These are phyloP conservation scores for Sordariomycetes sp. DNA, from an alignment of 2,329 filamentous ascomycete species.

Conservation along the genomic window DNA sequence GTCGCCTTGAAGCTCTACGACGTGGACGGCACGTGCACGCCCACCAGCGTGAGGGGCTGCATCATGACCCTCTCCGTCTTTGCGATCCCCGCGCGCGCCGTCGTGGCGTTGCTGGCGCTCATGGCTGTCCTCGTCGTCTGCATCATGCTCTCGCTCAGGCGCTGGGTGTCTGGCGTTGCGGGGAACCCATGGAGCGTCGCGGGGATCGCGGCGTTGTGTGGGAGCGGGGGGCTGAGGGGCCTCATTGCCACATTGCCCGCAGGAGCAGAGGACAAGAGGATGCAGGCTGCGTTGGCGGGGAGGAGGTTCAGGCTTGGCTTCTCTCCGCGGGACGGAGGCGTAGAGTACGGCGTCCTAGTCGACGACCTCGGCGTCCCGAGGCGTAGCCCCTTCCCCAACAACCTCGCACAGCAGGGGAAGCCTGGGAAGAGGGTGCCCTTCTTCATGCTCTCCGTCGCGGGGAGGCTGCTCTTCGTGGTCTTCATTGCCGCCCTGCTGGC, in stretches of 20 bases:
- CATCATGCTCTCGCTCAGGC: conserved; percentile 15
- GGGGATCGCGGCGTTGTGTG: conserved; percentile 19
- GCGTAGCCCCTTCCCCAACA: background rate
- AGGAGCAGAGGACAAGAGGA: background rate
- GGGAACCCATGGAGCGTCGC: conserved; percentile 26
- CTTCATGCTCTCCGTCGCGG: conserved; percentile 19
- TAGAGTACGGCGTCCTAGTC: conserved; percentile 18
- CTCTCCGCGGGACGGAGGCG: conserved; percentile 8
- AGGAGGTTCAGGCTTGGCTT: conserved; percentile 17
- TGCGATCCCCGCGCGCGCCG: conserved; percentile 14
- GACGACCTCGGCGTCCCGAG: background rate
- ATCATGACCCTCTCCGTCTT: conserved; percentile 20
- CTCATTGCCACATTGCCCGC: conserved; percentile 7
- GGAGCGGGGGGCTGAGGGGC: conserved; percentile 14
- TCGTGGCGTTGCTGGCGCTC: background rate
- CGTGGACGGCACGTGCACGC: conserved; percentile 15
- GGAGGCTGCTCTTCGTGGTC: conserved; percentile 16
- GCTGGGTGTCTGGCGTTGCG: conserved; percentile 22
- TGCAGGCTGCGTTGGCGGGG: conserved; percentile 7
- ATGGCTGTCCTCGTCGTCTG: conserved; percentile 17
- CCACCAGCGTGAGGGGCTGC: conserved; percentile 15
- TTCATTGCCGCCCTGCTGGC: conserved; percentile 18
- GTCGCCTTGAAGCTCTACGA: conserved; percentile 20
- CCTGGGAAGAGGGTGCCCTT: conserved; percentile 13
- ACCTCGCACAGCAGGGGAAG: background rate